Percentiles rank a stretch among this genome's conserved stretches.
Evolutionary conservation across 2,329 filamentous ascomycete genomes (phyloP).

Genomic region (Ceratocystis albifundus): DNA sequence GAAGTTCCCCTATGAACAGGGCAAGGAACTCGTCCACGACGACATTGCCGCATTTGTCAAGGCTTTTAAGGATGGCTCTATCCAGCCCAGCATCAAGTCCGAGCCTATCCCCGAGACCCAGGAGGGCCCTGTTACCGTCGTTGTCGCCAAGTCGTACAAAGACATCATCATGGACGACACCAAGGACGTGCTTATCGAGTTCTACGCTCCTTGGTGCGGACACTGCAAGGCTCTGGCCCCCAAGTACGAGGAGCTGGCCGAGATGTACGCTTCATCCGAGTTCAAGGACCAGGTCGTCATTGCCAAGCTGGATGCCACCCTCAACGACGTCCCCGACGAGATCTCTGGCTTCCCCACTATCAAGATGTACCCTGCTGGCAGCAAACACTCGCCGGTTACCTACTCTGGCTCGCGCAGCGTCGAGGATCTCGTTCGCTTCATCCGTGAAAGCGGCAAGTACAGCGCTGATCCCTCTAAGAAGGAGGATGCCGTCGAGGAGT

Average conservation of each 20-base stretch:
- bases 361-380: slow-evolving; percentile 89
- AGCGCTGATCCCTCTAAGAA: slow-evolving; percentile 52
- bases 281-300: slow-evolving; percentile 78
- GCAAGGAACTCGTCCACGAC: slow-evolving; percentile 60
- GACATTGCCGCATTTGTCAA: slow-evolving; percentile 73
- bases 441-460: slow-evolving; percentile 91
- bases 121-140: slow-evolving; percentile 72
- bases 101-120: slow-evolving; percentile 91
- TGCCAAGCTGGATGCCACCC: slow-evolving; percentile 93
- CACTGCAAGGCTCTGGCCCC: slow-evolving; percentile 98
- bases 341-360: slow-evolving; percentile 98
- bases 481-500: slow-evolving; percentile 45
- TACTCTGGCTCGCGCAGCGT: slow-evolving; percentile 82
- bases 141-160: slow-evolving; percentile 91
- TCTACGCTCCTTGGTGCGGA: slow-evolving; percentile 98
- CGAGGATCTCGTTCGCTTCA: slow-evolving; percentile 83
- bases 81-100: slow-evolving; percentile 95
- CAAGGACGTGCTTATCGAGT: slow-evolving; percentile 96
- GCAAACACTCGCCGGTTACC: slow-evolving; percentile 72
- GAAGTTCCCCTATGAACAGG: slow-evolving; percentile 90
- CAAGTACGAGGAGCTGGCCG: slow-evolving; percentile 86
- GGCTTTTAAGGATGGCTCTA: slow-evolving; percentile 72
- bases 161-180: slow-evolving; percentile 80
- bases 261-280: slow-evolving; percentile 63
- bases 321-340: slow-evolving; percentile 93